Conservation (phyloP, 768 basidiomycete genomes). For the Trichaptum fuscoviolaceum region DNA sequence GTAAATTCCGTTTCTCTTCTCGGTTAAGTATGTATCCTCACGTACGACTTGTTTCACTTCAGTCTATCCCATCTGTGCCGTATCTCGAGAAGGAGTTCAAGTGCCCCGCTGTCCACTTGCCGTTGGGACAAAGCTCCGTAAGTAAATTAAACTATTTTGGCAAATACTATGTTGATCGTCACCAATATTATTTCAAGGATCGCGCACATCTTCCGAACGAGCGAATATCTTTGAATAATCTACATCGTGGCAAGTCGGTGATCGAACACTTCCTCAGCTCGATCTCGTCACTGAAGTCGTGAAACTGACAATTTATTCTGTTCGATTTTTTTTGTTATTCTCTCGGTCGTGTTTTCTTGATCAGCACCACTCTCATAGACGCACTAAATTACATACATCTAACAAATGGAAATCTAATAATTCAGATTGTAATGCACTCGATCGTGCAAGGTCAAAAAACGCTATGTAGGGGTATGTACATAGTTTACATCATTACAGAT, state of each 20-base stretch:
- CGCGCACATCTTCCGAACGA: constrained; percentile 94
- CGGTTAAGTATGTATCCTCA: constrained; percentile 6
- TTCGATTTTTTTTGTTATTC: not conserved
- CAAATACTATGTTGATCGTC: too few relatives aligned
- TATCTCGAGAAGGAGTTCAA: constrained; percentile 89
- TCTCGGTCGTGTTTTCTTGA: not conserved
- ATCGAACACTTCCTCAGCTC: constrained; percentile 54
- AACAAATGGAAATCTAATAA: too few relatives aligned
- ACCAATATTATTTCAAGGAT: constrained; percentile 40
- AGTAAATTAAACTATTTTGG: constrained; percentile 21
- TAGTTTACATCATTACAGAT: too few relatives aligned
- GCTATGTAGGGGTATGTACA: too few relatives aligned
- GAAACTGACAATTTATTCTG: not conserved
- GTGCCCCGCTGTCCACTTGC: constrained; percentile 88
- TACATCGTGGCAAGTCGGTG: constrained; percentile 72
- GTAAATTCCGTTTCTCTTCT: constrained; percentile 38
- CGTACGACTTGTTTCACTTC: constrained; percentile 3
- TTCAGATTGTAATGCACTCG: too few relatives aligned
- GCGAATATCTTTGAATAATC: constrained; percentile 78
- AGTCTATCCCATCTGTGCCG: constrained; percentile 94
- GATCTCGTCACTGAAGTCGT: not conserved
- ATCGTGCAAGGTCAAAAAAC: too few relatives aligned
- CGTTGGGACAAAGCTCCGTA: constrained; percentile 88
- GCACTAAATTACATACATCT: too few relatives aligned
- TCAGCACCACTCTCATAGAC: not conserved